Base-by-base conservation (phyloP, 257 asterid species). In the Scutellaria minor region DNA sequence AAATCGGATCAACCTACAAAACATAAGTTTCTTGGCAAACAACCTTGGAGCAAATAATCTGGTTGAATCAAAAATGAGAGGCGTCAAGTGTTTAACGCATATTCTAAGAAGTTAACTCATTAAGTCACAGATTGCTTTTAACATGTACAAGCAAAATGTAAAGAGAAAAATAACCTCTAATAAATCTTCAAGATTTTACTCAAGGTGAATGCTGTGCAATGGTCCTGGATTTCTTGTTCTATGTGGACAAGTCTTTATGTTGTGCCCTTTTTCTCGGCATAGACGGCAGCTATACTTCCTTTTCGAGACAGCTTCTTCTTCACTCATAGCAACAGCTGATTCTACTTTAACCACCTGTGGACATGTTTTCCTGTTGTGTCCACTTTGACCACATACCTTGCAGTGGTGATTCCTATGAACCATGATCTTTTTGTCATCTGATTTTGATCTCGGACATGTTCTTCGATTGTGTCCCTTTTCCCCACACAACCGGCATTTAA, bases 391-490 rank as follows among this genome's bases (percentile, higher is more conserved):
- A 67, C 98, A 94, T 66, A 70, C 66, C 70, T 74, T 83, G 87
- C 98, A 94, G 51, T 42, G 83, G 71, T 77, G 93, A 75, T 80
- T 68, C 75, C 83, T 83, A 9, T 45, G 81, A 41, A 73, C 75
- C 6, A n/a, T 64, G 48, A 15, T 66, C 55, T 65, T 75, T 10
- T 72, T 77, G 37, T 71, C 82, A 6, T 64, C 71, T 37, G 82
- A 31, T 78, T 83, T 90, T 54, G 80, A 75, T 76, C 74, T 87
- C 42, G 77, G 82, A 77, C 97, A 95, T 35, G 97, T 92, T 82
- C 96, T 86, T 78, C 87, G 83, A 80, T 95, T 95, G 81, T 95
- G 98, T 74, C 98, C 98, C 71, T 83, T 90, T 73, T 81, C 85
- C 22, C 99, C 95, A 76, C 98, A 95, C 68, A 86, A 45, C 24